phyloP scores from a whole-genome alignment of 208 protist species.

The Leishmania tarentolae region DNA sequence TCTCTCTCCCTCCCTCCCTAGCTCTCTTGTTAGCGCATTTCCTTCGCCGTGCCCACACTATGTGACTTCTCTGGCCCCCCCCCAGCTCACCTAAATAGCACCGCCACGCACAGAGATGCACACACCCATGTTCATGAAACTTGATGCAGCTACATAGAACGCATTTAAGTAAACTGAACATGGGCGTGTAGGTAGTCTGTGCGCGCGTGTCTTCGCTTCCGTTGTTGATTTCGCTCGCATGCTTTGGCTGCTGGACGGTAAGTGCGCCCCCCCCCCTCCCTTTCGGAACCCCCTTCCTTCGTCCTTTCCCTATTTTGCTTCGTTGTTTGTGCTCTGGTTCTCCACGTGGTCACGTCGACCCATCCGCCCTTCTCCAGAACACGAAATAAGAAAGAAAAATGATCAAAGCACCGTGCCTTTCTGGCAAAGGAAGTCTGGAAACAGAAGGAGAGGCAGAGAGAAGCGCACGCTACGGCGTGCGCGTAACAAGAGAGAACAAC shows the following conservation, averaged over 20 bases:
- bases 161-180: background rate
- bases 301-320: conserved; percentile 3
- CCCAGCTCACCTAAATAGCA: background rate
- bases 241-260: background rate
- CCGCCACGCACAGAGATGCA: background rate
- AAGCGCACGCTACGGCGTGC: background rate
- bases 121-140: background rate
- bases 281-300: background rate
- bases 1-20: background rate
- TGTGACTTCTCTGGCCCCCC: background rate
- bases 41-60: background rate
- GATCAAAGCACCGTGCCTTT: background rate
- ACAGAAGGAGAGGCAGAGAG: background rate
- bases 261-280: background rate
- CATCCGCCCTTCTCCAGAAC: background rate
- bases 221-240: background rate
- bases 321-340: background rate
- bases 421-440: background rate
- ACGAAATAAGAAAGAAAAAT: background rate
- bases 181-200: background rate
- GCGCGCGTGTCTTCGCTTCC: conserved; percentile 7
- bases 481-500: background rate
- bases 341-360: background rate
- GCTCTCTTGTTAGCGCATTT: background rate
- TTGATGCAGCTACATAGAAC: background rate